These are phyloP conservation scores for Hypholoma sublateritium DNA, from an alignment of 768 basidiomycete species.

Conservation along the genomic window DNA sequence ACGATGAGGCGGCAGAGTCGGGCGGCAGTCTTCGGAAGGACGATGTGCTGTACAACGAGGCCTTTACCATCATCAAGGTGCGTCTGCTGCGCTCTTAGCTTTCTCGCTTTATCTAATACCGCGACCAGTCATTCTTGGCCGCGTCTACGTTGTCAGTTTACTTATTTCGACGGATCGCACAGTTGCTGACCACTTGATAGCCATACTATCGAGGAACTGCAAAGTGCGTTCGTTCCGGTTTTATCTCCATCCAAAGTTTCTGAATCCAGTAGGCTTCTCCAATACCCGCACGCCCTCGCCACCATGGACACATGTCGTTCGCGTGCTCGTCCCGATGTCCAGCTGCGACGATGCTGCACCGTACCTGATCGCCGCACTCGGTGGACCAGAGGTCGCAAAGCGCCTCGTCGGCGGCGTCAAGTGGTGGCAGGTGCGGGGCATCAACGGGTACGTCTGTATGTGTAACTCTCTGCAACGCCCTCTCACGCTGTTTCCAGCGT, in stretches of 20 bases:
- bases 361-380: constrained; percentile 73
- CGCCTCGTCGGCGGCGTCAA: constrained; percentile 84
- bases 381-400: constrained; percentile 75
- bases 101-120: not conserved
- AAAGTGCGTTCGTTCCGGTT: constrained; percentile 33
- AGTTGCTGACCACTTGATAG: constrained; percentile 32
- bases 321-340: constrained; percentile 70
- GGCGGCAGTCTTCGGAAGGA: constrained; percentile 59
- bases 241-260: not conserved
- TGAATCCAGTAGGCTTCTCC: constrained; percentile 50
- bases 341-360: constrained; percentile 75
- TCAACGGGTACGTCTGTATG: constrained; percentile 58
- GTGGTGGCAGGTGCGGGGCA: constrained; percentile 96
- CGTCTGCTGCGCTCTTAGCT: constrained; percentile 14
- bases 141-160: constrained; percentile 62
- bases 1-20: constrained; percentile 37
- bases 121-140: constrained; percentile 66
- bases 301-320: constrained; percentile 77
- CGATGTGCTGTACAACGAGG: constrained; percentile 81
- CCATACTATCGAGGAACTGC: constrained; percentile 84
- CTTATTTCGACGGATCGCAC: not conserved
- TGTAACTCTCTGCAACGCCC: not conserved
- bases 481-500: constrained; percentile 40
- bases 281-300: constrained; percentile 84
- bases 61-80: constrained; percentile 75